phyloP scores from a whole-genome alignment of 805 yeast species.

The Yarrowia sp. region DNA sequence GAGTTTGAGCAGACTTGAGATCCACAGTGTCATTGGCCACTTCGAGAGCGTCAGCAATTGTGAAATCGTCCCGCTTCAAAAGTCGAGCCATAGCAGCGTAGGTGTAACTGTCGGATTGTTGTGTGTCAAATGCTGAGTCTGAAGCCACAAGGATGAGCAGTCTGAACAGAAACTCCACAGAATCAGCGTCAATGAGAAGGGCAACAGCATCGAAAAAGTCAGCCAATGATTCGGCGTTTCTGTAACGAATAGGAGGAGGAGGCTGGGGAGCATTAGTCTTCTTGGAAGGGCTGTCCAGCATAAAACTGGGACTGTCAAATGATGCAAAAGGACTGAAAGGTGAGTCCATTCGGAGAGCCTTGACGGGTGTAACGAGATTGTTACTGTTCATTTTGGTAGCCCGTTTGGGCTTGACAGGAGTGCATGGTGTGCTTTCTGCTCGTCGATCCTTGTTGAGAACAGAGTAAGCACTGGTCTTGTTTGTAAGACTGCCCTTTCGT shows the following conservation, averaged over 20 bases:
- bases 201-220: conserved; percentile 8
- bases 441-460: conserved; percentile 4
- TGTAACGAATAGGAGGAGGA: conserved; percentile 12
- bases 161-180: conserved; percentile 8
- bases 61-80: neutral
- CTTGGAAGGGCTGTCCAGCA: neutral
- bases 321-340: neutral
- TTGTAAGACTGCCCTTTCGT: neutral
- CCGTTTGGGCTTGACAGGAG: conserved; percentile 1
- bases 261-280: neutral
- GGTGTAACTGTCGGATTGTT: conserved; percentile 4
- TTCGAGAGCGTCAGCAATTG: neutral
- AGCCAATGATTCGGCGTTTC: neutral
- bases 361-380: neutral
- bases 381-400: neutral
- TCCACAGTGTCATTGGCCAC: neutral
- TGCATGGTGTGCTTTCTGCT: conserved; percentile 1
- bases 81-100: conserved; percentile 10
- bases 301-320: conserved; percentile 1
- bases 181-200: neutral
- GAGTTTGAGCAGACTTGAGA: conserved; percentile 2
- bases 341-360: neutral
- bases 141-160: conserved; percentile 7
- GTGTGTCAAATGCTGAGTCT: conserved; percentile 12
- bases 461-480: conserved; percentile 22